phyloP scores from a whole-genome alignment of 2,329 filamentous ascomycete species.

The Botryosphaeria dothidea region DNA sequence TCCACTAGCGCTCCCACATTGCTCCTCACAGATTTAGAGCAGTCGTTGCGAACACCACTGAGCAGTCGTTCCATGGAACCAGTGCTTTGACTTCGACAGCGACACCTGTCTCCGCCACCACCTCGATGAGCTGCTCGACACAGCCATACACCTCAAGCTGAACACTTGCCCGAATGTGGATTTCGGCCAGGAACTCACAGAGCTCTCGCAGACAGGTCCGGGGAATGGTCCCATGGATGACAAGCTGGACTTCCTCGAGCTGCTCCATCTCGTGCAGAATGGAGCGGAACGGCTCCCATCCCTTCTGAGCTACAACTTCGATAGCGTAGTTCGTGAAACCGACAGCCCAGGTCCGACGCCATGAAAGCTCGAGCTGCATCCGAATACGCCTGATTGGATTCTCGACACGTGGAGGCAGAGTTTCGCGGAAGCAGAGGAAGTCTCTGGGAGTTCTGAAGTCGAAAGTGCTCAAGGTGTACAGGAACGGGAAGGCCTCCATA shows the following conservation, averaged over 20 bases:
- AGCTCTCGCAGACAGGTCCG: background rate
- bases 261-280: background rate
- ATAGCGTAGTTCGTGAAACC: background rate
- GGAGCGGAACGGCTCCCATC: background rate
- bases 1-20: background rate
- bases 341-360: background rate
- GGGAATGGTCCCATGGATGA: background rate
- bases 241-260: background rate
- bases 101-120: too few relatives aligned
- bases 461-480: constrained; percentile 21
- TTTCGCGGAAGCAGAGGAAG: constrained; percentile 10
- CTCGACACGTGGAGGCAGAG: too few relatives aligned
- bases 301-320: background rate
- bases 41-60: too few relatives aligned
- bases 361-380: background rate
- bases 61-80: too few relatives aligned
- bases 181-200: background rate
- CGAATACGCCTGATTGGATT: background rate
- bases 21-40: background rate
- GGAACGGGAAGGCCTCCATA: constrained; percentile 4
- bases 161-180: background rate
- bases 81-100: too few relatives aligned
- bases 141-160: too few relatives aligned
- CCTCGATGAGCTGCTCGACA: too few relatives aligned
- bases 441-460: constrained; percentile 17